phyloP scores from a whole-genome alignment of 352 stramenopile genomes.

The Globisporangium megalacanthum region DNA sequence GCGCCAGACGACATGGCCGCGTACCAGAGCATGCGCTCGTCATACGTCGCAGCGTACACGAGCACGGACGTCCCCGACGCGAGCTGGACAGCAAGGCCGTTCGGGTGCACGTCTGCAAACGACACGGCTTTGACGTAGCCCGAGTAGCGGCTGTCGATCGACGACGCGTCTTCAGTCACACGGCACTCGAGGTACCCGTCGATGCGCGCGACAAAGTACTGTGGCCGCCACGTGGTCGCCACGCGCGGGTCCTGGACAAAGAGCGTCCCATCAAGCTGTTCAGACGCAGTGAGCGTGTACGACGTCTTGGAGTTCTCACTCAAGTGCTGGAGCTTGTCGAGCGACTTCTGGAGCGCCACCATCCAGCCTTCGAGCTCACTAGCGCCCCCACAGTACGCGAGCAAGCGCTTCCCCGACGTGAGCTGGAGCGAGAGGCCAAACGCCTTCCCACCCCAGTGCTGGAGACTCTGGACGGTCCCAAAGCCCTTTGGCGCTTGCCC shows the following conservation, averaged over 20 bases:
- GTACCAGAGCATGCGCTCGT: slow-evolving; percentile 84
- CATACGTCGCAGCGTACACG: slow-evolving; percentile 75
- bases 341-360: slow-evolving; percentile 31
- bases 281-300: slow-evolving; percentile 56
- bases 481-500: slow-evolving; percentile 67
- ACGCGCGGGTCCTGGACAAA: slow-evolving; percentile 52
- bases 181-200: slow-evolving; percentile 73
- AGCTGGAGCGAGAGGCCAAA: slow-evolving; percentile 56
- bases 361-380: slow-evolving; percentile 53
- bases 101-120: slow-evolving; percentile 63
- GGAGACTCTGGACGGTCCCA: slow-evolving; percentile 40
- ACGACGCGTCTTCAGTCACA: slow-evolving; percentile 31
- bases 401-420: slow-evolving; percentile 31
- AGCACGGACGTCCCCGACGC: slow-evolving; percentile 56
- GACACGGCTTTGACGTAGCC: slow-evolving; percentile 65
- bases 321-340: slow-evolving; percentile 48
- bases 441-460: slow-evolving; percentile 34
- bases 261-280: slow-evolving; percentile 66
- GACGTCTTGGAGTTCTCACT: slow-evolving; percentile 59
- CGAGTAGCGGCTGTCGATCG: slow-evolving; percentile 40
- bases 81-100: slow-evolving; percentile 67
- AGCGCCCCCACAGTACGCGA: slow-evolving; percentile 39
- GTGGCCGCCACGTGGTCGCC: slow-evolving; percentile 40
- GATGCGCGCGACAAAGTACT: slow-evolving; percentile 57
- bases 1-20: slow-evolving; percentile 54